Conservation (phyloP, 768 basidiomycete genomes). For the Collybiopsis confluens region DNA sequence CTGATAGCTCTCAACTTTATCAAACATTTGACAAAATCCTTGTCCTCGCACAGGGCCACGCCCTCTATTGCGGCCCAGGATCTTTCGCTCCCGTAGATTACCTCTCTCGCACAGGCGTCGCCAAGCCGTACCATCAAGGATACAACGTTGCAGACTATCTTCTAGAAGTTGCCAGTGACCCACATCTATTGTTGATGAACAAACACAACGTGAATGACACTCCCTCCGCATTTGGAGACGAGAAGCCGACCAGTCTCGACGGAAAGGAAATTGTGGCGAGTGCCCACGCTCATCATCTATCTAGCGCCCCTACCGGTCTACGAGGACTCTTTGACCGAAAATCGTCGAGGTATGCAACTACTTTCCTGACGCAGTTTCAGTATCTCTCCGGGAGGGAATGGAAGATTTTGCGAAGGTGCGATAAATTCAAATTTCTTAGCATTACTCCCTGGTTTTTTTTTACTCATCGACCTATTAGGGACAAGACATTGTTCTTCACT, state of each 20-base stretch:
- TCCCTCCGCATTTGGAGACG: too few relatives aligned
- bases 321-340: background rate
- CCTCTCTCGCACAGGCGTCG: conserved; percentile 43
- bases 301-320: conserved; percentile 8
- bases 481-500: conserved; percentile 77
- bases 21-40: conserved; percentile 81
- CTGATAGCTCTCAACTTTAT: conserved; percentile 69
- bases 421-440: too few relatives aligned
- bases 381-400: conserved; percentile 80
- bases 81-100: conserved; percentile 63
- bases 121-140: conserved; percentile 61
- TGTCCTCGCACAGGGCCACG: conserved; percentile 70
- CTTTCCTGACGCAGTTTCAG: conserved; percentile 87
- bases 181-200: conserved; percentile 35
- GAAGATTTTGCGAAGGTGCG: conserved; percentile 68
- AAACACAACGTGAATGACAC: too few relatives aligned
- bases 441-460: too few relatives aligned
- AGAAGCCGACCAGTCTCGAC: too few relatives aligned
- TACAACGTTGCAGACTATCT: conserved; percentile 96
- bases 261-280: too few relatives aligned
- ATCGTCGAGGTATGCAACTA: conserved; percentile 51
- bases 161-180: conserved; percentile 78
- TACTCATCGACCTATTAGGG: conserved; percentile 35
- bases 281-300: conserved; percentile 6
- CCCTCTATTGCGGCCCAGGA: conserved; percentile 78